Evolutionary conservation across 768 basidiomycete genomes (phyloP).

Genomic region (Tylopilus balloui): DNA sequence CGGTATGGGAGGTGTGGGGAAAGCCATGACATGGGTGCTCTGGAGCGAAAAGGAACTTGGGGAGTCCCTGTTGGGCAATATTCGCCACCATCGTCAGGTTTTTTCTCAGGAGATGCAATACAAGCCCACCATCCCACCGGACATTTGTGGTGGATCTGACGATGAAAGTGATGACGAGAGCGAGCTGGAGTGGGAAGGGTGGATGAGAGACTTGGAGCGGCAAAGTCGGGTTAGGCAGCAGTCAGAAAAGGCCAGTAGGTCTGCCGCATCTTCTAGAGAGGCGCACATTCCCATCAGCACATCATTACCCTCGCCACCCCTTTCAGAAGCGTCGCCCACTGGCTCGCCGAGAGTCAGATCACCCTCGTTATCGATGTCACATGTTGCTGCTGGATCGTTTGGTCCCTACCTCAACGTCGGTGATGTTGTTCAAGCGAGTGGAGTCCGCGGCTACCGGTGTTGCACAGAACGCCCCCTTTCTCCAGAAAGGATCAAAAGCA

Average conservation of each 20-base stretch:
- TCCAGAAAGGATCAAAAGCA: slow-evolving; percentile 8
- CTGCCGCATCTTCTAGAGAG: background rate
- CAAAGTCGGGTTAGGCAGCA: slow-evolving; percentile 25
- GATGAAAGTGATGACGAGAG: slow-evolving; percentile 41
- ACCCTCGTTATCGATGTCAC: slow-evolving; percentile 10
- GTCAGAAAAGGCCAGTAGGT: background rate
- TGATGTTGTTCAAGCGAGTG: slow-evolving; percentile 14
- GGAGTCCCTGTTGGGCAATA: slow-evolving; percentile 19
- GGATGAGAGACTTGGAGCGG: slow-evolving; percentile 54
- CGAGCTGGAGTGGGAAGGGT: slow-evolving; percentile 65
- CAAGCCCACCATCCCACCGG: slow-evolving; percentile 7
- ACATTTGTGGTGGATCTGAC: slow-evolving; percentile 21
- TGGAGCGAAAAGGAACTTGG: slow-evolving; percentile 29
- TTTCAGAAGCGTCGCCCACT: slow-evolving; percentile 24
- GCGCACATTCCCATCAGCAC: background rate
- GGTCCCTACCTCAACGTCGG: slow-evolving; percentile 22
- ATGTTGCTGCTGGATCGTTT: background rate
- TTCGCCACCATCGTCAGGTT: slow-evolving; percentile 20
- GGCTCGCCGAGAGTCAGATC: slow-evolving; percentile 20
- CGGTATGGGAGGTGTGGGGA: slow-evolving; percentile 54
- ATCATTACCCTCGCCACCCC: slow-evolving; percentile 25
- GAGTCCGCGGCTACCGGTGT: background rate
- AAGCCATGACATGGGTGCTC: slow-evolving; percentile 48
- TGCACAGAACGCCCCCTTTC: slow-evolving; percentile 3
- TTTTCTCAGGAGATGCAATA: slow-evolving; percentile 25